Conservation (phyloP, 495 filamentous ascomycete species). For the Cetradonia linearis region DNA sequence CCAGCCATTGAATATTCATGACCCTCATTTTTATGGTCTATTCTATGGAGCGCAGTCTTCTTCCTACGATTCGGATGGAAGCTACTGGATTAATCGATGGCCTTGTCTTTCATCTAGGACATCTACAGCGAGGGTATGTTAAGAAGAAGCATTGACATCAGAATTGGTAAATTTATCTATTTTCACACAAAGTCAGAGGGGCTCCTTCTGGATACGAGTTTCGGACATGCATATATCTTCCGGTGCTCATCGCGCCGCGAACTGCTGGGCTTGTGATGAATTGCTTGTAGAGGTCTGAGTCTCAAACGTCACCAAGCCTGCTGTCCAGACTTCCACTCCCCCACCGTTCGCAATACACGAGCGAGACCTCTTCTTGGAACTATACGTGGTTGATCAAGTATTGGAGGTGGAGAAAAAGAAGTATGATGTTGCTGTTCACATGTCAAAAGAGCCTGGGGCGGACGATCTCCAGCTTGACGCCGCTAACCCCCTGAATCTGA, state of each 20-base stretch:
- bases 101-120: too few species aligned
- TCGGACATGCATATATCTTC: background rate
- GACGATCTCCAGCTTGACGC: background rate
- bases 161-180: background rate
- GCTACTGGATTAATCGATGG: too few species aligned
- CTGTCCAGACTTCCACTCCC: background rate
- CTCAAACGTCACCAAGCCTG: background rate
- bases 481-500: slow-evolving; percentile 1
- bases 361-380: background rate
- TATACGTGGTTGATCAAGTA: background rate
- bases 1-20: too few species aligned
- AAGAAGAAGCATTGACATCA: background rate
- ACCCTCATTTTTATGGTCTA: too few species aligned
- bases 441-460: background rate
- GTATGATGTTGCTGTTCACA: background rate
- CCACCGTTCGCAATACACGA: background rate
- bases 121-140: background rate
- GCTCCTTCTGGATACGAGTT: background rate
- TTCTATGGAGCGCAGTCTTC: too few species aligned
- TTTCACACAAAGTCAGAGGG: background rate
- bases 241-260: background rate
- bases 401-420: background rate
- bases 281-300: background rate
- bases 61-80: too few species aligned
- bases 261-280: background rate